Percentiles rank a stretch among this genome's conserved stretches.
Conservation (phyloP, 805 yeast genomes). For the Vanderwaltozyma polyspora region DNA sequence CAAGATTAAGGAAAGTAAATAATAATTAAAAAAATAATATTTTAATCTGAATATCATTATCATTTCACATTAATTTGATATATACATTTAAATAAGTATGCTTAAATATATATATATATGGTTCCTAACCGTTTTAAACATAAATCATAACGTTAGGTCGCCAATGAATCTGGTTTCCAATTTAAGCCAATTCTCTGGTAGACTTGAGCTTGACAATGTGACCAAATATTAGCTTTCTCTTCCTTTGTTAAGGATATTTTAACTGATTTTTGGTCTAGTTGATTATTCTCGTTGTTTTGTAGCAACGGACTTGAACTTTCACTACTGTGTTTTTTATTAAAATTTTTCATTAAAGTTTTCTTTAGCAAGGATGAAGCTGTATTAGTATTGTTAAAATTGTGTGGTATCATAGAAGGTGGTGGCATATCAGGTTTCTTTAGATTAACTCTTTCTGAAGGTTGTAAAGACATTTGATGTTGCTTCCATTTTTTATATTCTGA, state of each 20-base stretch:
- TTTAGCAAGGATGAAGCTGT: constrained; percentile 12
- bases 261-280: neutral
- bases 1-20: too few relatives aligned
- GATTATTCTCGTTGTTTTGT: constrained; percentile 1
- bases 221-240: constrained; percentile 52
- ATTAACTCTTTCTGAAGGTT: constrained; percentile 2
- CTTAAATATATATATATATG: neutral
- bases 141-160: neutral
- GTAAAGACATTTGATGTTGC: constrained; percentile 20
- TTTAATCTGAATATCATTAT: too few relatives aligned
- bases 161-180: constrained; percentile 4
- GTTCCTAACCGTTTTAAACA: neutral
- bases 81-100: too few relatives aligned
- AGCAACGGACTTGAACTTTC: neutral
- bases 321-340: constrained; percentile 6
- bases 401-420: constrained; percentile 13
- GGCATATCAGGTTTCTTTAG: constrained; percentile 27
- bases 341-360: constrained; percentile 26
- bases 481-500: constrained; percentile 36
- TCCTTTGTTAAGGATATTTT: constrained; percentile 34
- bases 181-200: constrained; percentile 34
- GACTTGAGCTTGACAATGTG: constrained; percentile 48
- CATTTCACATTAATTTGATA: too few relatives aligned
- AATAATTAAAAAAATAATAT: too few relatives aligned
- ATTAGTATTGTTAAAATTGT: constrained; percentile 3